phyloP scores from a whole-genome alignment of 192 early-diverging fungal species.

The Cladochytrium replicatum region DNA sequence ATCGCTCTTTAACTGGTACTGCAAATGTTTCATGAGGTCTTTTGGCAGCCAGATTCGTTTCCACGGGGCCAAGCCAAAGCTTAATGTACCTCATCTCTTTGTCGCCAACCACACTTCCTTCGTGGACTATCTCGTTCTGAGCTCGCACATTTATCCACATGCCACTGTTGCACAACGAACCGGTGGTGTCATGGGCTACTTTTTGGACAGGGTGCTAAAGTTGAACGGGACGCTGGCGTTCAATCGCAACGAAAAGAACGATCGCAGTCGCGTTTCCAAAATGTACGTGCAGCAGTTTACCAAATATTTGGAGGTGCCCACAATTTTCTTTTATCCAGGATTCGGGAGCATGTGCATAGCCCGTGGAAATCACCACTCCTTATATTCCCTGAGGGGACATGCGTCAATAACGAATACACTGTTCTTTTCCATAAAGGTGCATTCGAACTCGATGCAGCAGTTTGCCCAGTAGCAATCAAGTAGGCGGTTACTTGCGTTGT shows the following conservation, averaged over 20 bases:
- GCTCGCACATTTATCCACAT: conserved; percentile 40
- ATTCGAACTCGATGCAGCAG: conserved; percentile 38
- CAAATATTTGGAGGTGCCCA: neutral
- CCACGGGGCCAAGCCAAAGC: conserved; percentile 29
- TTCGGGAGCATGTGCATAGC: conserved; percentile 34
- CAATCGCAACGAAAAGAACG: conserved; percentile 45
- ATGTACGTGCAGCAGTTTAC: conserved; percentile 19
- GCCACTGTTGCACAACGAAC: conserved; percentile 41
- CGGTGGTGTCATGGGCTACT: conserved; percentile 37
- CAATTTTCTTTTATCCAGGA: conserved; percentile 15
- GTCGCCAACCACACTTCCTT: conserved; percentile 47
- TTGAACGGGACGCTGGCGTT: conserved; percentile 41
- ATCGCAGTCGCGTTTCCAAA: conserved; percentile 26
- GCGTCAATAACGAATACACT: conserved; percentile 50
- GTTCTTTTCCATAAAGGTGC: conserved; percentile 53
- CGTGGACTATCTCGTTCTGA: conserved; percentile 42
- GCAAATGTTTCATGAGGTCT: conserved; percentile 37
- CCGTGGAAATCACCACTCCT: conserved; percentile 29
- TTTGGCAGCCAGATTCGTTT: conserved; percentile 35
- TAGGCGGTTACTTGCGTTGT: conserved; percentile 1
- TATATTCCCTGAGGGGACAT: conserved; percentile 50
- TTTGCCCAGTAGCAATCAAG: conserved; percentile 44
- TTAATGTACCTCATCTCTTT: conserved; percentile 37
- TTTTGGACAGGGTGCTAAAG: conserved; percentile 33
- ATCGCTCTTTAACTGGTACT: conserved; percentile 37